Percentiles rank a stretch among this genome's conserved stretches.
Evolutionary conservation across 2,329 filamentous ascomycete species (phyloP).

Genomic region (Teratosphaeria pseudoeucalypti): DNA sequence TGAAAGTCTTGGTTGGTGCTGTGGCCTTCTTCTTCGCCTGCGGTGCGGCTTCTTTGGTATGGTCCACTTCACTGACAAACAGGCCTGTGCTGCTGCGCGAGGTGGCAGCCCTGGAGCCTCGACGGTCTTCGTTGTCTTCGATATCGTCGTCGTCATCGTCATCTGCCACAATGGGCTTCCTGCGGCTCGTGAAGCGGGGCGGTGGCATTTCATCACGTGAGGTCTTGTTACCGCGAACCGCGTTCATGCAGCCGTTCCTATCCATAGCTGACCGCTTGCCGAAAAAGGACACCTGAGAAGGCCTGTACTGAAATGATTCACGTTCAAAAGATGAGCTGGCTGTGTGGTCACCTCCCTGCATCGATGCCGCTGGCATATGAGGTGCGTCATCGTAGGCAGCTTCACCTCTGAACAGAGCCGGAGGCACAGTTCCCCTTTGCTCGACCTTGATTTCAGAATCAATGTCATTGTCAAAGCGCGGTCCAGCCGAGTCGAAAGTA

Average conservation of each 20-base stretch:
- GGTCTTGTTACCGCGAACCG: background rate
- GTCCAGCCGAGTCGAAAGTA: background rate
- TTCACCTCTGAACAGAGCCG: background rate
- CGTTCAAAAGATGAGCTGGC: background rate
- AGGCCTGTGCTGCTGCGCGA: background rate
- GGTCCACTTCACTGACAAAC: background rate
- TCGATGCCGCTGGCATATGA: background rate
- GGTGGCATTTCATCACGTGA: background rate
- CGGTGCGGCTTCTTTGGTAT: background rate
- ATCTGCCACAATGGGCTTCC: background rate
- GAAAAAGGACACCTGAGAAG: background rate
- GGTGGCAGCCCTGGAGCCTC: background rate
- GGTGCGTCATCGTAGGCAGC: background rate
- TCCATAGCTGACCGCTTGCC: background rate
- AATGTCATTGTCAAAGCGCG: background rate
- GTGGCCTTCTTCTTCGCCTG: background rate
- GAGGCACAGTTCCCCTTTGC: background rate
- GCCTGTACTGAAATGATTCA: background rate
- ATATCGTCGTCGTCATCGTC: background rate
- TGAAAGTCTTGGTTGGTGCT: background rate
- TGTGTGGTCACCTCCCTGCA: background rate
- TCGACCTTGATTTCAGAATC: background rate
- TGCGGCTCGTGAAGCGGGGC: background rate
- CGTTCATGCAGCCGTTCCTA: background rate
- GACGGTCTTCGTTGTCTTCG: background rate